phyloP scores from a whole-genome alignment of 1,284 basidiomycete genomes.

The Cryptococcus sp. region DNA sequence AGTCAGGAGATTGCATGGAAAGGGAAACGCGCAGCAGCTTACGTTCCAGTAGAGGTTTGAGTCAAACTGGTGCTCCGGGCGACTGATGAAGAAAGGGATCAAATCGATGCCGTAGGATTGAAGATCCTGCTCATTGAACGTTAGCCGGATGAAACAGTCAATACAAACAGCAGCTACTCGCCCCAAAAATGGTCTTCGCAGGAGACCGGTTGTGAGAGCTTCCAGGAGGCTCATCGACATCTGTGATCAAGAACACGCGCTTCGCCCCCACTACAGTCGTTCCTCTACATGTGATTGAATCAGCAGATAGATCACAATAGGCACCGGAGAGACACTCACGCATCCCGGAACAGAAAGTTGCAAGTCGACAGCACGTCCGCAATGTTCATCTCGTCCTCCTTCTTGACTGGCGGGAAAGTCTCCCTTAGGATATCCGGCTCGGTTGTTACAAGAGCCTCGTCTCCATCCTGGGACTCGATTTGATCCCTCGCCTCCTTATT shows the following conservation, averaged over 20 bases:
- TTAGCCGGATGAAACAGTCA: background rate
- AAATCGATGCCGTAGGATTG: constrained; percentile 73
- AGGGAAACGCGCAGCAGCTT: constrained; percentile 31
- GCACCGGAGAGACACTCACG: constrained; percentile 55
- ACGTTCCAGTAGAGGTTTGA: constrained; percentile 81
- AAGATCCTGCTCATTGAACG: constrained; percentile 64
- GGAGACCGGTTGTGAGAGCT: constrained; percentile 33
- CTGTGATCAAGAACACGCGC: constrained; percentile 87
- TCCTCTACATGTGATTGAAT: constrained; percentile 55
- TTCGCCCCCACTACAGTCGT: constrained; percentile 71
- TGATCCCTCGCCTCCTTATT: constrained; percentile 33
- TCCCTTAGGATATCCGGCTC: constrained; percentile 39
- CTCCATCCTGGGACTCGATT: constrained; percentile 23
- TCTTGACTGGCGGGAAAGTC: constrained; percentile 35
- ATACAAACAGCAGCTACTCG: constrained; percentile 13
- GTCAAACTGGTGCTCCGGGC: constrained; percentile 66
- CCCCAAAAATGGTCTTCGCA: constrained; percentile 40
- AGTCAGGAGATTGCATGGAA: background rate
- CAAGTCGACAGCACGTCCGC: constrained; percentile 83
- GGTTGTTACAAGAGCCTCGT: constrained; percentile 17
- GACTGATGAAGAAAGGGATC: constrained; percentile 89
- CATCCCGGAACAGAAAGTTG: constrained; percentile 80
- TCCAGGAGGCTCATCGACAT: constrained; percentile 67
- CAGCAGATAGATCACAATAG: background rate
- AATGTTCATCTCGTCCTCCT: constrained; percentile 52